These are phyloP conservation scores for Cyberlindnera euphorbiiphila DNA, from an alignment of 805 yeast genomes.

Conservation along the genomic window DNA sequence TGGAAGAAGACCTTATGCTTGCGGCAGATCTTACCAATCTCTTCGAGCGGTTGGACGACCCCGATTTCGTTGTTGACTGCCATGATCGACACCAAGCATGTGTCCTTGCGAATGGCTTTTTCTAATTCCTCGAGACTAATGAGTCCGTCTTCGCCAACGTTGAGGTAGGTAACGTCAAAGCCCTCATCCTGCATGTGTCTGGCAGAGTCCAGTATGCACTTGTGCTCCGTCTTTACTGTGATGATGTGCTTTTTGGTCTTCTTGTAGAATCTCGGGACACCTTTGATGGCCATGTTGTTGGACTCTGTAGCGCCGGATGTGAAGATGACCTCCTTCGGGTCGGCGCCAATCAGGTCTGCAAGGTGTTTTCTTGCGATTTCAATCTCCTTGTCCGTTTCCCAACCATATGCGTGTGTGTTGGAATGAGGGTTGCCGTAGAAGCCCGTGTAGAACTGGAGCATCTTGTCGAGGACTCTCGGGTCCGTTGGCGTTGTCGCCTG, in stretches of 20 bases:
- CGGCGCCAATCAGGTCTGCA: constrained; percentile 85
- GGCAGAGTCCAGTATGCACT: constrained; percentile 96
- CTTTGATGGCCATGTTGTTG: constrained; percentile 92
- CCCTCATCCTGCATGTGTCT: constrained; percentile 96
- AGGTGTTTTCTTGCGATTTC: constrained; percentile 81
- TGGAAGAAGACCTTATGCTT: constrained; percentile 91
- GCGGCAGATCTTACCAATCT: constrained; percentile 85
- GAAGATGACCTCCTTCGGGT: constrained; percentile 93
- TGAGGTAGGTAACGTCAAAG: constrained; percentile 89
- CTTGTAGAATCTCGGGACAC: constrained; percentile 90
- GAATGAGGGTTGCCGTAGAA: constrained; percentile 97
- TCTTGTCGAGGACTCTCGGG: constrained; percentile 89
- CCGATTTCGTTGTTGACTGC: constrained; percentile 98
- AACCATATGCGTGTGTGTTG: constrained; percentile 94
- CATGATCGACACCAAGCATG: constrained; percentile 89
- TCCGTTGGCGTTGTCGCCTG: constrained; percentile 99
- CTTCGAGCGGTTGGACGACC: constrained; percentile 92
- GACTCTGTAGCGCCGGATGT: constrained; percentile 98
- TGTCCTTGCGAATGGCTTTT: constrained; percentile 83
- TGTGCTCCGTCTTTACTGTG: constrained; percentile 96
- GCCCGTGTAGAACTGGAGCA: constrained; percentile 85
- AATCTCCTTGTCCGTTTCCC: constrained; percentile 95
- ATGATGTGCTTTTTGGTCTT: constrained; percentile 90
- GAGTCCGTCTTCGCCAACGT: constrained; percentile 78
- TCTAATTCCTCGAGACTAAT: constrained; percentile 74